A percentile compares a stretch with the other conserved stretches of the same genome.
Evolutionary conservation across 495 filamentous ascomycete genomes (phyloP).

Genomic region (Peziza echinospora): DNA sequence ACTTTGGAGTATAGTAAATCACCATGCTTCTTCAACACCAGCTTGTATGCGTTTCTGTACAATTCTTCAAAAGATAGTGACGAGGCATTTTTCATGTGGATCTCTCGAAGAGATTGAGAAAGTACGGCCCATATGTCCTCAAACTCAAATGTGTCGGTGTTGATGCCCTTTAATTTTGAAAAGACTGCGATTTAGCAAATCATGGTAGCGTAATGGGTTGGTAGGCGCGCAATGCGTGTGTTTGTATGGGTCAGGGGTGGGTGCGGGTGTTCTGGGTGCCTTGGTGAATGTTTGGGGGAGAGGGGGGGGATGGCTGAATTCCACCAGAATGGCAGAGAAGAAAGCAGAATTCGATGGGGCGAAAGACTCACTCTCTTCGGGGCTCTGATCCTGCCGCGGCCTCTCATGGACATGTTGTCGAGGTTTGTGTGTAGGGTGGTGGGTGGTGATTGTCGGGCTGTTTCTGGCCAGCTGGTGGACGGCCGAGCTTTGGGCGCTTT

Average conservation of each 20-base stretch:
- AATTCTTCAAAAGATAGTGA: slow-evolving; percentile 82
- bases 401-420: not conserved
- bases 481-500: too few relatives aligned
- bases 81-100: slow-evolving; percentile 83
- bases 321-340: not conserved
- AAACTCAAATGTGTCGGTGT: slow-evolving; percentile 43
- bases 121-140: slow-evolving; percentile 62
- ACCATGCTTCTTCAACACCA: slow-evolving; percentile 79
- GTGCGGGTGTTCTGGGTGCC: too few relatives aligned
- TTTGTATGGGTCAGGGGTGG: too few relatives aligned
- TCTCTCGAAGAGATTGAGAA: slow-evolving; percentile 51
- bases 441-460: too few relatives aligned
- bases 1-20: slow-evolving; percentile 61
- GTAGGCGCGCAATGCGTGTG: too few relatives aligned
- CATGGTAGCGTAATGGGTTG: too few relatives aligned
- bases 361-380: slow-evolving; percentile 41
- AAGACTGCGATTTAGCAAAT: too few relatives aligned
- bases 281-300: too few relatives aligned
- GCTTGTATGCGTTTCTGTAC: slow-evolving; percentile 87
- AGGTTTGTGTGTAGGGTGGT: too few relatives aligned
- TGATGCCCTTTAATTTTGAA: slow-evolving; percentile 41
- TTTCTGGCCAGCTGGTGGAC: too few relatives aligned
- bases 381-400: slow-evolving; percentile 44
- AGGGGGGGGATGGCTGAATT: too few relatives aligned
- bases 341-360: not conserved